Evolutionary conservation across 202 grass and related monocot genomes (phyloP).

Genomic region (Panicum virgatum): DNA sequence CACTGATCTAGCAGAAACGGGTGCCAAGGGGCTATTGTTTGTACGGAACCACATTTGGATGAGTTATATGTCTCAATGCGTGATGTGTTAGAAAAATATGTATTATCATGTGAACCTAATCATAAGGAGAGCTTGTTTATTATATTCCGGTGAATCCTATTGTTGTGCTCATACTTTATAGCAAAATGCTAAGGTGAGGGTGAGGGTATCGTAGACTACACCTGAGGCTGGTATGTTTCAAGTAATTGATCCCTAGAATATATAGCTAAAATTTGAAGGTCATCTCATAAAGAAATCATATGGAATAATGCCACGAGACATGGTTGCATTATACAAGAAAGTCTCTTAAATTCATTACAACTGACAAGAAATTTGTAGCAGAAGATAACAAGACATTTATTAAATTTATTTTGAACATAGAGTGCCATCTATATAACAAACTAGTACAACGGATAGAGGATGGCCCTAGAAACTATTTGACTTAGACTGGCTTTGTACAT

Average conservation of each 20-base stretch:
- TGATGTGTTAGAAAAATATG: neutral
- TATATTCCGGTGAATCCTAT: neutral
- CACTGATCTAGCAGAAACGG: neutral
- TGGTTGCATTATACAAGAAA: neutral
- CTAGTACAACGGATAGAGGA: neutral
- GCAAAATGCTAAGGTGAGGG: neutral
- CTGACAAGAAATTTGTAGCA: rapidly evolving
- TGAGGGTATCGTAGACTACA: neutral
- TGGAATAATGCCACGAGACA: neutral
- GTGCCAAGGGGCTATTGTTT: neutral
- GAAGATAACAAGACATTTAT: neutral
- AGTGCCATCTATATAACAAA: neutral
- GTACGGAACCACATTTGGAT: too few species aligned
- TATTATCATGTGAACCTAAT: neutral
- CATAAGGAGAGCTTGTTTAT: neutral
- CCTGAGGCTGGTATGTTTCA: neutral
- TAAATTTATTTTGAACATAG: neutral
- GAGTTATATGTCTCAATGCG: neutral
- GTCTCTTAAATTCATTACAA: neutral
- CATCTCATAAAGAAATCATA: neutral
- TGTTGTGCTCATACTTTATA: neutral
- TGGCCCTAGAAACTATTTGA: neutral
- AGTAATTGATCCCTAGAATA: neutral
- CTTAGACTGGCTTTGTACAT: neutral
- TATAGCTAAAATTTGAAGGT: neutral